Evolutionary conservation across 179 eudicot species (phyloP).

Genomic region (Spinacia oleracea): DNA sequence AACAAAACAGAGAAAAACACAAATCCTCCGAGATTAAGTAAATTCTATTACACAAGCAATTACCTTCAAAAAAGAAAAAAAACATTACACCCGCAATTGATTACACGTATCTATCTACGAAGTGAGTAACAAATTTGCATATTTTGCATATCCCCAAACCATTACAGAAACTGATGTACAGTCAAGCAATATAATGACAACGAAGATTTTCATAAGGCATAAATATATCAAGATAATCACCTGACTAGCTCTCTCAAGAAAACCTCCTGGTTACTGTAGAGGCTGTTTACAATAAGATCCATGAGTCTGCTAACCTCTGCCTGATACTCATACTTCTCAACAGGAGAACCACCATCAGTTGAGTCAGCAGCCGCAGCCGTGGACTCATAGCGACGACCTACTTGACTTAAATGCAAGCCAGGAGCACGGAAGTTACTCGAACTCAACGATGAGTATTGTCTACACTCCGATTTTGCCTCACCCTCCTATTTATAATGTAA

Average conservation of each 20-base stretch:
- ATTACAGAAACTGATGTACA: too few relatives aligned
- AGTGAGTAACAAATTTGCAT: neutral
- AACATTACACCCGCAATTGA: neutral
- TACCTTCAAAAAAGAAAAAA: too few relatives aligned
- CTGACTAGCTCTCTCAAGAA: slow-evolving; percentile 95
- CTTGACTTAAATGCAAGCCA: slow-evolving; percentile 24
- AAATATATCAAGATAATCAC: slow-evolving; percentile 24
- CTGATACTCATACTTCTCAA: slow-evolving; percentile 89
- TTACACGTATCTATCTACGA: too few relatives aligned
- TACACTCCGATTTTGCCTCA: slow-evolving; percentile 35
- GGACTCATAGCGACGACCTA: slow-evolving; percentile 57
- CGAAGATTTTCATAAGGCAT: neutral
- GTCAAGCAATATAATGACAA: neutral
- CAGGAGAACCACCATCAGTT: slow-evolving; percentile 41
- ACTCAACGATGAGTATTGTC: slow-evolving; percentile 49
- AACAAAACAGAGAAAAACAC: neutral
- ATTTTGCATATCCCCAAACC: too few relatives aligned
- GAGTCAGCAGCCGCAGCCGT: slow-evolving; percentile 77
- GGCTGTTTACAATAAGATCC: slow-evolving; percentile 97
- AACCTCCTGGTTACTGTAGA: slow-evolving; percentile 95
- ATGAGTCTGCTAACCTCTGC: slow-evolving; percentile 99
- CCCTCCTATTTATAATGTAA: slow-evolving; percentile 30
- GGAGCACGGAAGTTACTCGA: slow-evolving; percentile 29
- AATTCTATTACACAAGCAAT: neutral
- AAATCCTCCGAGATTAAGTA: neutral